A percentile compares a stretch with the other conserved stretches of the same genome.
Evolutionary conservation across 768 basidiomycete genomes (phyloP).

Genomic region (Amanita rimosa): DNA sequence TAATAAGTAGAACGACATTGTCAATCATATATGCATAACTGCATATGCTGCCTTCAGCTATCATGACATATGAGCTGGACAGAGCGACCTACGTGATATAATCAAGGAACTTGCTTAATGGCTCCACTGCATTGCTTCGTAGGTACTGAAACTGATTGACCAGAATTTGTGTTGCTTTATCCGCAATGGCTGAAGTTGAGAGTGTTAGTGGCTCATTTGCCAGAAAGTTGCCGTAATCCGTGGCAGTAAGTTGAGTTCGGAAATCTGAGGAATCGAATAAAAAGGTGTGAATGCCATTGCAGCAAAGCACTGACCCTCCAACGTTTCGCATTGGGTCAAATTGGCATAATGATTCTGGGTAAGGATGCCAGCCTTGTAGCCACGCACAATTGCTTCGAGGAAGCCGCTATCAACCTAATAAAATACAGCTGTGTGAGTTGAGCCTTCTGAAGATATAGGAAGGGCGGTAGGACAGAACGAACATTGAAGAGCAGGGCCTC

Average conservation of each 20-base stretch:
- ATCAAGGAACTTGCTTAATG: conserved; percentile 87
- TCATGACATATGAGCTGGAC: background rate
- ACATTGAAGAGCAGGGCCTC: conserved; percentile 90
- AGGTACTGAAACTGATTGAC: conserved; percentile 98
- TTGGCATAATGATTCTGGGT: conserved; percentile 86
- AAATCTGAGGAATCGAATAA: conserved; percentile 50
- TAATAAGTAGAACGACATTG: conserved; percentile 95
- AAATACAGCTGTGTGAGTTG: conserved; percentile 15
- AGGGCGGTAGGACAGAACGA: conserved; percentile 10
- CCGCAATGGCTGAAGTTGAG: conserved; percentile 90
- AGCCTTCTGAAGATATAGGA: conserved; percentile 8
- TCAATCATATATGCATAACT: conserved; percentile 99
- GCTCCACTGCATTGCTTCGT: conserved; percentile 82
- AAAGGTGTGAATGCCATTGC: background rate
- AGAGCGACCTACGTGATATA: conserved; percentile 80
- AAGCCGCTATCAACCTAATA: conserved; percentile 61
- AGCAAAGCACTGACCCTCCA: conserved; percentile 59
- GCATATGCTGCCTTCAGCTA: conserved; percentile 8
- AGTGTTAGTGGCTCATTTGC: conserved; percentile 92
- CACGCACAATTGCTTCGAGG: conserved; percentile 75
- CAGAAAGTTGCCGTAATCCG: conserved; percentile 98
- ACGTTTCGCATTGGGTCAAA: conserved; percentile 91
- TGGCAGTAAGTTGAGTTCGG: conserved; percentile 88
- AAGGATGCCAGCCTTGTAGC: conserved; percentile 90
- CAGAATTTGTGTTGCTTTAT: conserved; percentile 89